Evolutionary conservation across 768 basidiomycete species (phyloP), one percentile per base, ranked within the genome.

Genomic region (Hygrocybe punicea): DNA sequence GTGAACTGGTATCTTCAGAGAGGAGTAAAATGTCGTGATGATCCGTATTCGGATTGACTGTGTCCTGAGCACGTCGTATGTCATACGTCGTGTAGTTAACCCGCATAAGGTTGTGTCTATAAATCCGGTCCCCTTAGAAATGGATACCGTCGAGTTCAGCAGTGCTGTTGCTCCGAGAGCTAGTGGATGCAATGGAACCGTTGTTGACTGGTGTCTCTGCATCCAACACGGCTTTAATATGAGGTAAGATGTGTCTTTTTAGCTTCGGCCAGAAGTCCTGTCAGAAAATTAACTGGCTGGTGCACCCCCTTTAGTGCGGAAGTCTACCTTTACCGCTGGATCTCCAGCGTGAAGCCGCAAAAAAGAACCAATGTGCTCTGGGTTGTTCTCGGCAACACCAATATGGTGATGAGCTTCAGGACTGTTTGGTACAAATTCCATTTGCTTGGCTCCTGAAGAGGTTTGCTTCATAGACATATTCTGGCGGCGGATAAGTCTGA

Each of bases 41-140:
- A 11, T 40, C 37, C 6, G 44, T 54, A 0, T 40, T 33, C 0
- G 60, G 58, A n/a, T 63, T 59, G 33, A 73, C 55, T 4, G 52
- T 16, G 36, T 71, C 68, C 47, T 67, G 61, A 17, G 58, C 63
- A 2, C 65, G 33, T n/a, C 60, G 57, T 1, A 73, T 37, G 53
- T 72, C 62, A 11, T 71, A 71, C 1, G 66, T 71, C 1, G 72
- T 74, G 42, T 73, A 73, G 37, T 71, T 70, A 16, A 75, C 34
- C 4, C 56, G 50, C 35, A 72, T 25, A 1, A 49, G 53, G 34
- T 62, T 62, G 40, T 64, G 57, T 1, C 42, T 35, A 58, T 69
- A 68, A 1, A 72, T 52, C 2, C 29, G 13, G 50, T 65, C 51
- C 13, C 62, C 17, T 0, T 57, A 24, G 3, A 71, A 48, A 13